Evolutionary conservation across 768 basidiomycete species (phyloP).

Genomic region (Hydnomerulius pinastri): DNA sequence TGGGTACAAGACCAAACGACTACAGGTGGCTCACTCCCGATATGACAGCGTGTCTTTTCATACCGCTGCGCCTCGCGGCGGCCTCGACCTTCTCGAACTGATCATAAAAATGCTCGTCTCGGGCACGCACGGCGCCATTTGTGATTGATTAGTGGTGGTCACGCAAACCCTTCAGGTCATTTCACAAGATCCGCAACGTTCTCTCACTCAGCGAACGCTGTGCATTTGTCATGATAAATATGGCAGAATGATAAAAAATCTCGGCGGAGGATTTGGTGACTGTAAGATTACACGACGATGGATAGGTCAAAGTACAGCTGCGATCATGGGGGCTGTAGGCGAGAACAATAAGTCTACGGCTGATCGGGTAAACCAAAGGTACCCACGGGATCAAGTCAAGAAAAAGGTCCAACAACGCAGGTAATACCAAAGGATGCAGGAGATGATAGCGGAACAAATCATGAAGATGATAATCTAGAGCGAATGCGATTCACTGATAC

Average conservation of each 20-base stretch:
- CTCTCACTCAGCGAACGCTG: slow-evolving; percentile 17
- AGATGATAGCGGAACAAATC: slow-evolving; percentile 15
- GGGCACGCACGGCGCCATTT: neutral
- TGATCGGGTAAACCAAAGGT: slow-evolving; percentile 23
- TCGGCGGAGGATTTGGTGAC: slow-evolving; percentile 22
- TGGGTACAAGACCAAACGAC: neutral
- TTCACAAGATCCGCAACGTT: slow-evolving; percentile 4
- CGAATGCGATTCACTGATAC: slow-evolving; percentile 4
- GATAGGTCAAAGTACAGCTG: slow-evolving; percentile 19
- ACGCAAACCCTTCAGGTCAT: slow-evolving; percentile 11
- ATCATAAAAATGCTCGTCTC: neutral
- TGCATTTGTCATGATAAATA: neutral
- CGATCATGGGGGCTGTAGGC: slow-evolving; percentile 21
- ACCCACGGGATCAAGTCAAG: slow-evolving; percentile 15
- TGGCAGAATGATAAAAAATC: neutral
- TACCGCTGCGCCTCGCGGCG: slow-evolving; percentile 1
- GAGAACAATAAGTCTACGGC: slow-evolving; percentile 15
- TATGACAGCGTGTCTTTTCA: slow-evolving; percentile 2
- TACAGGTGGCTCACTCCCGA: neutral
- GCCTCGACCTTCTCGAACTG: neutral
- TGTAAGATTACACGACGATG: slow-evolving; percentile 23
- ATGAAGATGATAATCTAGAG: slow-evolving; percentile 11
- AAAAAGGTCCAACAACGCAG: slow-evolving; percentile 20
- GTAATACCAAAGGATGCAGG: slow-evolving; percentile 14
- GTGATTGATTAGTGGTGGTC: slow-evolving; percentile 6